These are phyloP conservation scores for Blumeriella jaapii DNA, from an alignment of 2,329 filamentous ascomycete genomes.

Conservation along the genomic window DNA sequence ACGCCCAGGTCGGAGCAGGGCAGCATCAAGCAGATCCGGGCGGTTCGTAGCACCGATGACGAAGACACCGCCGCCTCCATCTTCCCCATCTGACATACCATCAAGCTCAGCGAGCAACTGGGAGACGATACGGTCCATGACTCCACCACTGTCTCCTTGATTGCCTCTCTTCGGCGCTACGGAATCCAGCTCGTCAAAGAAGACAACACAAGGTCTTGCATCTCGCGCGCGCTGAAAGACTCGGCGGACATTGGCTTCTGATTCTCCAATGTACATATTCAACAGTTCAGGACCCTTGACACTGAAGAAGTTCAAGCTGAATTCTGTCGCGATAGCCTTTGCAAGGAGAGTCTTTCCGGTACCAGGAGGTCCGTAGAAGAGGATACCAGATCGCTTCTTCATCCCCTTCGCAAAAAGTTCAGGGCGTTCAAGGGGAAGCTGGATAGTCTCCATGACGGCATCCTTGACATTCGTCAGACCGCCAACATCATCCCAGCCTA, in stretches of 20 bases:
- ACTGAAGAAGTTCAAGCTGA: conserved; percentile 88
- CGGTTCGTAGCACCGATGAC: conserved; percentile 95
- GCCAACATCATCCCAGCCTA: conserved; percentile 92
- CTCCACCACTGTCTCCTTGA: conserved; percentile 91
- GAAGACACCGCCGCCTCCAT: conserved; percentile 73
- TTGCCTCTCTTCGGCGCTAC: conserved; percentile 95
- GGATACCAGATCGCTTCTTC: conserved; percentile 91
- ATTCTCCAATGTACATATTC: conserved; percentile 95
- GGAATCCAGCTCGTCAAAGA: conserved; percentile 87
- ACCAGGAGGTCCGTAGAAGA: conserved; percentile 85
- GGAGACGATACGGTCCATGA: conserved; percentile 96
- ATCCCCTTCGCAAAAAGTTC: conserved; percentile 95
- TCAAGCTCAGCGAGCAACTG: conserved; percentile 92
- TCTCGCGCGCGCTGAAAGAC: conserved; percentile 83
- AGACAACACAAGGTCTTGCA: conserved; percentile 78
- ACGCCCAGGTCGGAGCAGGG: conserved; percentile 74
- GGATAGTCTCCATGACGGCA: conserved; percentile 93
- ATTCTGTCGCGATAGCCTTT: conserved; percentile 88
- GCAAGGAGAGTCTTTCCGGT: conserved; percentile 88
- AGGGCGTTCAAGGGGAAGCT: conserved; percentile 79
- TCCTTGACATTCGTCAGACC: conserved; percentile 91
- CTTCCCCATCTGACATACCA: conserved; percentile 90
- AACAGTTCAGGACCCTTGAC: conserved; percentile 86
- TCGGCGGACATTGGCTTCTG: conserved; percentile 79
- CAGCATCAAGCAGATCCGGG: conserved; percentile 85